Percentiles rank a stretch among this genome's conserved stretches.
Conservation (phyloP, 2,329 filamentous ascomycete species). For the Fusarium penzigii region DNA sequence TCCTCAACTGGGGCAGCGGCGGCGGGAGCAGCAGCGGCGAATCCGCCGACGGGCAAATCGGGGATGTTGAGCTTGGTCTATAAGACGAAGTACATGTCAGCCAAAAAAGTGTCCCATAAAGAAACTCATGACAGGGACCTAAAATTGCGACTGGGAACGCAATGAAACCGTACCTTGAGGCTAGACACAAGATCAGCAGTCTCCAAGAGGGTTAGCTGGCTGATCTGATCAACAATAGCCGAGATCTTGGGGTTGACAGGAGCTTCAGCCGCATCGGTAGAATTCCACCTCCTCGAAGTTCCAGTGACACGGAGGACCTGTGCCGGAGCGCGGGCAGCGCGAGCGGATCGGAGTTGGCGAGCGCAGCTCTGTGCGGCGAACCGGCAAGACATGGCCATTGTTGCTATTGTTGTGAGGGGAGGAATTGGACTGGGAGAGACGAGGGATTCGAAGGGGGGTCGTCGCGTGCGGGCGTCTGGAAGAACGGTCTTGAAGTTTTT, state of each 20-base stretch:
- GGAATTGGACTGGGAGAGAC: slow-evolving; percentile 25
- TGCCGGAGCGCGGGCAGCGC: slow-evolving; percentile 49
- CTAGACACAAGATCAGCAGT: slow-evolving; percentile 93
- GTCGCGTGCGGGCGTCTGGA: slow-evolving; percentile 33
- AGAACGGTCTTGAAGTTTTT: slow-evolving; percentile 43
- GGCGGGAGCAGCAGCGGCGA: slow-evolving; percentile 69
- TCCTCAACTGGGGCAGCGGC: slow-evolving; percentile 70
- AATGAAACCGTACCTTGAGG: slow-evolving; percentile 71
- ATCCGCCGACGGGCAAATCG: slow-evolving; percentile 92
- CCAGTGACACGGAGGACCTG: slow-evolving; percentile 47
- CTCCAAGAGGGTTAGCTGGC: slow-evolving; percentile 95
- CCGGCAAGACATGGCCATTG: slow-evolving; percentile 65
- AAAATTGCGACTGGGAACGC: slow-evolving; percentile 11
- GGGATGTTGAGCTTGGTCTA: slow-evolving; percentile 96
- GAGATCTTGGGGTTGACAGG: slow-evolving; percentile 85
- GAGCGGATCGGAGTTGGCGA: slow-evolving; percentile 57
- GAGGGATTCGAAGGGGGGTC: slow-evolving; percentile 17
- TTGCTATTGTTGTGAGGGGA: slow-evolving; percentile 26
- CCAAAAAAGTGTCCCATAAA: slow-evolving; percentile 1
- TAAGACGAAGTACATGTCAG: slow-evolving; percentile 14
- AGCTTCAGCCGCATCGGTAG: slow-evolving; percentile 64
- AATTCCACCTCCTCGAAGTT: slow-evolving; percentile 78
- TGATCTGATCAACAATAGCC: slow-evolving; percentile 97
- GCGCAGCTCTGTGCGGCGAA: slow-evolving; percentile 66
- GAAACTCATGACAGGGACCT: neutral